Conservation (phyloP, 495 filamentous ascomycete species). For the Hypoxylon lenormandii region DNA sequence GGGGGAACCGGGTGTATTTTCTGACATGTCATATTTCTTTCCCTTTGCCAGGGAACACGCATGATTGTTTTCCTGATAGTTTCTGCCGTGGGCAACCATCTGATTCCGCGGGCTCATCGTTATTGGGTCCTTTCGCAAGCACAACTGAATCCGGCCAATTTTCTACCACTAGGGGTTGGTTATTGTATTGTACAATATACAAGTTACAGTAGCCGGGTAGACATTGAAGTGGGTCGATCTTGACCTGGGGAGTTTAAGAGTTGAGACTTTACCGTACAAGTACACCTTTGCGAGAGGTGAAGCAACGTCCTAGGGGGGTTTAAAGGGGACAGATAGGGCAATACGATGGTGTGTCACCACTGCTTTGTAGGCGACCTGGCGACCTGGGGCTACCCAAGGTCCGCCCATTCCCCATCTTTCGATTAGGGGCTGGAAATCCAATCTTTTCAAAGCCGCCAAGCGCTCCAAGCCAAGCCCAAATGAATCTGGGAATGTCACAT, state of each 20-base stretch:
- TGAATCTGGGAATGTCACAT: constrained; percentile 50
- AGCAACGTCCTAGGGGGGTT: constrained; percentile 3
- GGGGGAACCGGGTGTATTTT: constrained; percentile 29
- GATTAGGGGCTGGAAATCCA: constrained; percentile 43
- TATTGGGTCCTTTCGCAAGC: constrained; percentile 46
- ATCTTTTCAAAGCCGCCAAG: constrained; percentile 37
- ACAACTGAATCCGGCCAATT: constrained; percentile 29
- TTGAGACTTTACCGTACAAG: constrained; percentile 1
- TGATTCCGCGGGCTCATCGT: constrained; percentile 50
- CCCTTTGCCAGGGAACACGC: constrained; percentile 27
- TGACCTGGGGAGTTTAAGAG: constrained; percentile 24
- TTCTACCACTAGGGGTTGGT: constrained; percentile 1
- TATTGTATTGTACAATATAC: constrained; percentile 19
- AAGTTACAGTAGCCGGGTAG: constrained; percentile 11
- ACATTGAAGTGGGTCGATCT: constrained; percentile 11
- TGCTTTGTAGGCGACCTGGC: constrained; percentile 23
- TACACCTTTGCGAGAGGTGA: constrained; percentile 1
- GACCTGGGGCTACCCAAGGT: no score
- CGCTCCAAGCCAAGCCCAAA: constrained; percentile 33
- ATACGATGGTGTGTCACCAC: constrained; percentile 2
- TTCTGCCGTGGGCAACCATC: constrained; percentile 46
- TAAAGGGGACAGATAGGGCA: no score
- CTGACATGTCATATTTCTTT: constrained; percentile 39
- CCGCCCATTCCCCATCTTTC: constrained; percentile 15
- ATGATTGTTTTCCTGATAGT: constrained; percentile 36